Evolutionary conservation across 129 eudicot species (phyloP).

Genomic region (Artemisia argyi): DNA sequence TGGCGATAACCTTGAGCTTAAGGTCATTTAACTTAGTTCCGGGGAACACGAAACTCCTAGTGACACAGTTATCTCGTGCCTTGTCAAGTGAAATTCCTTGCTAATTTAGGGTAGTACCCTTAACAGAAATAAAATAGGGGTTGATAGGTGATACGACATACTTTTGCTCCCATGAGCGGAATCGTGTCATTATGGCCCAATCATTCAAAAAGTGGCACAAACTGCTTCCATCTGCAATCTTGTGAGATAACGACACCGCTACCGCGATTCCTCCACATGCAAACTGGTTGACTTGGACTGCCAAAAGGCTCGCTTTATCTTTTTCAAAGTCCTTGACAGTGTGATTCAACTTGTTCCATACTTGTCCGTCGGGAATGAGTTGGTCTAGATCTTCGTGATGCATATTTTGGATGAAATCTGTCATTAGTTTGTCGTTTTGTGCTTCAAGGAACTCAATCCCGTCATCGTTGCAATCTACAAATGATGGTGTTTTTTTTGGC

Average conservation of each 20-base stretch:
- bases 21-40: conserved; percentile 8
- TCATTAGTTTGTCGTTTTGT: background rate
- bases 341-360: conserved; percentile 14
- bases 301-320: background rate
- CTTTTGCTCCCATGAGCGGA: background rate
- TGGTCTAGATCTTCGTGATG: conserved; percentile 27
- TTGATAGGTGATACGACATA: background rate
- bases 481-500: background rate
- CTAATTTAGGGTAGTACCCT: background rate
- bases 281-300: conserved; percentile 20
- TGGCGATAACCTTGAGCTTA: conserved; percentile 6
- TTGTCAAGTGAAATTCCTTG: background rate
- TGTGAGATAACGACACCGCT: conserved; percentile 13
- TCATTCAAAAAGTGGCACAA: conserved; percentile 5
- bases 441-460: conserved; percentile 35
- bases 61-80: conserved; percentile 2
- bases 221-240: conserved; percentile 24
- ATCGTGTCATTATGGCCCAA: conserved; percentile 22
- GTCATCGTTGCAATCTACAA: conserved; percentile 25
- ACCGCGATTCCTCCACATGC: conserved; percentile 25
- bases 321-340: background rate
- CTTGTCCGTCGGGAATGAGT: conserved; percentile 3
- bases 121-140: conserved; percentile 4
- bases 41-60: conserved; percentile 15
- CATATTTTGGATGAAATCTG: conserved; percentile 9